Evolutionary conservation across 2,329 filamentous ascomycete species (phyloP), one percentile per base, ranked within the genome.

Genomic region (Teratosphaeria gauchensis): DNA sequence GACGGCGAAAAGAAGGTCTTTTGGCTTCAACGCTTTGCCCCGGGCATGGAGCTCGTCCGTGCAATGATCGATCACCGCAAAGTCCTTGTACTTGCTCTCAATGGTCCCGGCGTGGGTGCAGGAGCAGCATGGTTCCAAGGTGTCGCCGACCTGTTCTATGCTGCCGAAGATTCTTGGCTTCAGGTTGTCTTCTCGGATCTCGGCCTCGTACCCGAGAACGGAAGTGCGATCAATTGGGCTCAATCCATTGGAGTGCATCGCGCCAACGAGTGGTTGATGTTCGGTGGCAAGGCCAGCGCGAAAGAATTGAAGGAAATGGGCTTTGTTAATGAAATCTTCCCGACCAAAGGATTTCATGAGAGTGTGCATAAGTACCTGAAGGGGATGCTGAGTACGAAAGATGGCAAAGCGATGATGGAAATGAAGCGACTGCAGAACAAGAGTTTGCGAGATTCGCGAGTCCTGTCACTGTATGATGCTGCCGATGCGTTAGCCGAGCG

Each of bases 121-220:
- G 66, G 66, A 21, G 66, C 64, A 1, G 65, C 66, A 2, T 68
- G 66, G 66, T 68, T 68, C 51, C 66, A 68, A 57, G 66, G 66
- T 35, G 56, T 58, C 14, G 60, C 60, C 11, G 66, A 68, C 60
- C 61, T 68, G 33, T 65, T 68, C 62, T 68, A 65, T 55, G 64
- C 64, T 9, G 66, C 64, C 8, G 65, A 67, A 35, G 64, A 61
- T 51, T 56, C 64, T 6, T 68, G 66, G 66, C 58, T 68, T 31
- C 66, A 68, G 52, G 66, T 68, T 9, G 65, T 63, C 4, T 68
- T 68, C 58, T 62, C 60, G 28, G 63, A 68, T 48, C 63, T 68
- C 54, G 66, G 66, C 5, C 58, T 68, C 12, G 61, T 68, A 0
- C 66, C 66, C 1, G 66, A 68, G 58, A 64, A 64, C 35, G 66